Evolutionary conservation across 257 asterid genomes (phyloP), one percentile per base, ranked within the genome.

Genomic region (Nicotiana otophora): DNA sequence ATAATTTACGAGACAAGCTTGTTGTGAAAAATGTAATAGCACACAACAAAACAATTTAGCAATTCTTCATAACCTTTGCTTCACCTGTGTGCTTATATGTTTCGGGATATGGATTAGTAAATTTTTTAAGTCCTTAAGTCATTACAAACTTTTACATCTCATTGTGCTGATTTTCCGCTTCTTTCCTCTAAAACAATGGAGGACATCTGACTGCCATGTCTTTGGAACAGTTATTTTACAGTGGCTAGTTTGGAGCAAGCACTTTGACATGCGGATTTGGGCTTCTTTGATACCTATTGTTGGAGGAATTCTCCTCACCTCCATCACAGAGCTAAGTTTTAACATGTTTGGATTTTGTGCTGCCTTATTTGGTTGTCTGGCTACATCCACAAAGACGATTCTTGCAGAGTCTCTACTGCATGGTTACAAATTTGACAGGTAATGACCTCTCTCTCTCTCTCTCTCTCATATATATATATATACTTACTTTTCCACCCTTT

Each of bases 221-320:
- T 55, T 84, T 85, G 84, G 77, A 66, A 55, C 80, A 89, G 92
- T 89, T 64, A 5, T 89, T 82, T 83, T 89, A 84, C 92, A 89
- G 88, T 89, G 92, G 92, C 83, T 89, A 70, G 87, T 87, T 31
- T 89, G 92, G 92, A 81, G 88, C 64, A 89, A 89, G 75, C 68
- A 82, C 88, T 89, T 89, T 66, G 92, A 87, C 84, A 84, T 83
- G 85, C 81, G 88, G 75, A 89, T 89, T 53, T 89, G 90, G 90
- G 85, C 89, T 66, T 85, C 91, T 34, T 83, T 88, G 86, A 68
- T 89, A 62, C 92, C 89, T 48, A 85, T 89, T 81, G 92, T 89
- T 78, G 92, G 92, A 28, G 92, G 92, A 87, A 89, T 89, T 84
- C 89, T 89, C 77, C 88, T 89, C 69, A 86, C 92, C 34, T 89